These are phyloP conservation scores for Paspalum vaginatum DNA, from an alignment of 176 grass and related monocot species.

Conservation along the genomic window DNA sequence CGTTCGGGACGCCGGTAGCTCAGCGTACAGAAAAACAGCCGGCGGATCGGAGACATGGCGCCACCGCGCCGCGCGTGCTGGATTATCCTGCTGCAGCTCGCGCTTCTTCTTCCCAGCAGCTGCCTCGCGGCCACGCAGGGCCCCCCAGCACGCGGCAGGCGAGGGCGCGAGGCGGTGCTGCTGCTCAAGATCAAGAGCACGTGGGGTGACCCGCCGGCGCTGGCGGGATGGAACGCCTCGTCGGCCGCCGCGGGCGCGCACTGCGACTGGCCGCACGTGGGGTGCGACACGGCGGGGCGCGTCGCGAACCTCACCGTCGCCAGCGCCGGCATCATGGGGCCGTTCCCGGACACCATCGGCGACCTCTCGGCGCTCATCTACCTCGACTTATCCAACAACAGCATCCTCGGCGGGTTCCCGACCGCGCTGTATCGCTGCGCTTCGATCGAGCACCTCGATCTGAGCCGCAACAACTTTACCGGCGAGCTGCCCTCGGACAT, in stretches of 20 bases:
- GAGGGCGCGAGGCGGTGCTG: conserved; percentile 51
- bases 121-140: conserved; percentile 28
- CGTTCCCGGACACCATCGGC: conserved; percentile 50
- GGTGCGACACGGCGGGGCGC: conserved; percentile 36
- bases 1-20: too few relatives aligned
- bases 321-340: conserved; percentile 18
- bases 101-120: background rate
- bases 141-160: background rate
- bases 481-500: conserved; percentile 53
- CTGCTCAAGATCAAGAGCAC: conserved; percentile 55
- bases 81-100: conserved; percentile 2
- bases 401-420: background rate
- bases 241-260: background rate
- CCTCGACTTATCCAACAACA: conserved; percentile 60
- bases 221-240: conserved; percentile 46
- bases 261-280: conserved; percentile 57
- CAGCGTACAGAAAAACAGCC: too few relatives aligned
- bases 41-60: too few relatives aligned
- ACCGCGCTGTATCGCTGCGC: background rate
- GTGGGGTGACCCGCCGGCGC: conserved; percentile 42
- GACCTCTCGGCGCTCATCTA: conserved; percentile 38
- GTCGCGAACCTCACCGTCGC: conserved; percentile 43
- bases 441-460: conserved; percentile 40
- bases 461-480: conserved; percentile 46
- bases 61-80: background rate